A percentile compares a stretch with the other conserved stretches of the same genome.
Evolutionary conservation across 352 stramenopile species (phyloP).

Genomic region (Ochromonadaceae sp.): DNA sequence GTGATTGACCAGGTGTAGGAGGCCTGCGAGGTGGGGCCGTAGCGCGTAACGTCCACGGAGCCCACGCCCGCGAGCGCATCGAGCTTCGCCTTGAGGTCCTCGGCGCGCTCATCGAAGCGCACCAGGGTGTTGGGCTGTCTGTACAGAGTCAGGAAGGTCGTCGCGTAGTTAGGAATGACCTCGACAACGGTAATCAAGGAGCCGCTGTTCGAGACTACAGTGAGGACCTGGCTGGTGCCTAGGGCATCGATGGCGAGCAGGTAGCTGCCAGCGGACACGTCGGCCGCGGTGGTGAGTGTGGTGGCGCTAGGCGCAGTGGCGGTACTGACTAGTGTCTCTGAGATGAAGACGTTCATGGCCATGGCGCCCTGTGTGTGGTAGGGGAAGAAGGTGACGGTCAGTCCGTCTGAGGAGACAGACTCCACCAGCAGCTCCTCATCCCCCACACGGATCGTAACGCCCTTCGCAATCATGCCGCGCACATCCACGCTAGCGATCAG

Average conservation of each 20-base stretch:
- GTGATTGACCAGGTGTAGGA: constrained; percentile 71
- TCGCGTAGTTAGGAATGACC: neutral
- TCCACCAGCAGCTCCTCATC: constrained; percentile 9
- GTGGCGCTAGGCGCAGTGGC: neutral
- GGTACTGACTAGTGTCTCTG: neutral
- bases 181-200: neutral
- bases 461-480: neutral
- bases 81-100: constrained; percentile 61
- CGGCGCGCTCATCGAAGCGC: constrained; percentile 58
- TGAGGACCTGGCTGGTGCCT: too few relatives aligned
- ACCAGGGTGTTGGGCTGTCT: constrained; percentile 30
- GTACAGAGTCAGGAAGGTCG: neutral
- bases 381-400: neutral
- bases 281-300: too few relatives aligned
- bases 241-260: too few relatives aligned
- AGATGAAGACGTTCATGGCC: neutral
- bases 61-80: constrained; percentile 64
- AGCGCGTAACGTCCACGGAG: constrained; percentile 65
- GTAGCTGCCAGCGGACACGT: too few relatives aligned
- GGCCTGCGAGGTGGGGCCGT: constrained; percentile 38
- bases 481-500: neutral
- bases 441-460: neutral
- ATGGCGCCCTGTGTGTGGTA: neutral
- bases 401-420: neutral
- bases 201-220: too few relatives aligned